Percentiles rank a stretch among this genome's conserved stretches.
phyloP scores from a whole-genome alignment of 257 asterid genomes.

The Forsythia suspensa region DNA sequence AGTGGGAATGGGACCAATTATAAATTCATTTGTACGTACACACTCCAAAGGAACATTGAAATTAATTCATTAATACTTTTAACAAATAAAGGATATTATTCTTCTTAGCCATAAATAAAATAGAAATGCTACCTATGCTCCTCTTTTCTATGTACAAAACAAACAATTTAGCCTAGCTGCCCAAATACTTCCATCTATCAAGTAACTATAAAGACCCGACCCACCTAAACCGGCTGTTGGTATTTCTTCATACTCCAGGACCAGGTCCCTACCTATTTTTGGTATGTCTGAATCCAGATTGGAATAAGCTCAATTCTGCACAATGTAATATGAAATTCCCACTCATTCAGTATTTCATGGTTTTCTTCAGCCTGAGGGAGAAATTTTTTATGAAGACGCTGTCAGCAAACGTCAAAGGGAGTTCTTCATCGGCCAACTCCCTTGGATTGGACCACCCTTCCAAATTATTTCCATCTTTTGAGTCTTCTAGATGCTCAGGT shows the following conservation, averaged over 20 bases:
- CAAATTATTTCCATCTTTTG: conserved; percentile 29
- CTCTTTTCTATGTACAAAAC: too few relatives aligned
- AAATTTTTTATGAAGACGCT: conserved; percentile 47
- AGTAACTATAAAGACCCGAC: background rate
- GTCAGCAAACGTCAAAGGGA: conserved; percentile 84
- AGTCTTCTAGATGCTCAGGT: conserved; percentile 47
- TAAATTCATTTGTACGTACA: background rate
- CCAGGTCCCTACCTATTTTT: too few relatives aligned
- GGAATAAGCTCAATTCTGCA: too few relatives aligned
- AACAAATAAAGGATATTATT: too few relatives aligned
- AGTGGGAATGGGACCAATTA: background rate
- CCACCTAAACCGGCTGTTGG: background rate
- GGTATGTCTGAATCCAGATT: too few relatives aligned
- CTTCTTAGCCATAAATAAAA: too few relatives aligned
- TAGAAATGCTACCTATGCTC: too few relatives aligned
- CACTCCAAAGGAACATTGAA: too few relatives aligned
- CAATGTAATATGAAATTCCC: background rate
- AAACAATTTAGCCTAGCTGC: too few relatives aligned
- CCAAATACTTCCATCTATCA: background rate
- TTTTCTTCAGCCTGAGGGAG: conserved; percentile 51
- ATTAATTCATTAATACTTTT: too few relatives aligned
- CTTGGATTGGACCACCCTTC: conserved; percentile 60
- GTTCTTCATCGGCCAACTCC: conserved; percentile 63
- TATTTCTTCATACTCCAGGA: too few relatives aligned
- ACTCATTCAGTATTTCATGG: conserved; percentile 21